Conservation (phyloP, 495 filamentous ascomycete species). For the Penicillium fimorum region DNA sequence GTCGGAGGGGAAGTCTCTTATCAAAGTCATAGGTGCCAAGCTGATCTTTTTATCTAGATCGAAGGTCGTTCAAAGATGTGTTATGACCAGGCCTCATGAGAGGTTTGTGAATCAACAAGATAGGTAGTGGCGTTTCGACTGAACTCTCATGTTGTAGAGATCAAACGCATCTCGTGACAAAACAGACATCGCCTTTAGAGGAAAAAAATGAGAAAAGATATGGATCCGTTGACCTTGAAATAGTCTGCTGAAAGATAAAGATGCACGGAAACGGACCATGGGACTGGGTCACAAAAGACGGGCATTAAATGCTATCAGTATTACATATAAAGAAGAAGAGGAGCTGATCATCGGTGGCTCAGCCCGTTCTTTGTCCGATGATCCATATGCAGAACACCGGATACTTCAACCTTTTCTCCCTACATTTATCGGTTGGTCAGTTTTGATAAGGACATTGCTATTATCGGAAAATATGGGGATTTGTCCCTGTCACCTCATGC, state of each 20-base stretch:
- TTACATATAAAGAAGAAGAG: conserved; percentile 30
- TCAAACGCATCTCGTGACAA: conserved; percentile 24
- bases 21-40: conserved; percentile 20
- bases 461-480: conserved; percentile 15
- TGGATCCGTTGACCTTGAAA: conserved; percentile 39
- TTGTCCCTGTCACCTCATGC: conserved; percentile 11
- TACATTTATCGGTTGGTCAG: conserved; percentile 6
- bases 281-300: conserved; percentile 33
- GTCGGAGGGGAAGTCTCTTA: conserved; percentile 15
- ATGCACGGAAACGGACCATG: conserved; percentile 46
- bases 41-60: conserved; percentile 14
- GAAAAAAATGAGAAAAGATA: conserved; percentile 7
- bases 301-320: conserved; percentile 32
- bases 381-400: conserved; percentile 25
- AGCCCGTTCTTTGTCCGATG: conserved; percentile 23
- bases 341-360: conserved; percentile 14
- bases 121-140: conserved; percentile 5
- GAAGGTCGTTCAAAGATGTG: conserved; percentile 10
- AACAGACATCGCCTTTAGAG: conserved; percentile 13
- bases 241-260: conserved; percentile 22
- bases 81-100: conserved; percentile 18
- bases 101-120: conserved; percentile 6
- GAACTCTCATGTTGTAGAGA: conserved; percentile 21
- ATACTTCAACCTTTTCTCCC: conserved; percentile 1
- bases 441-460: conserved; percentile 12